phyloP scores from a whole-genome alignment of 2,329 filamentous ascomycete genomes.

The Sporothrix brasiliensis region DNA sequence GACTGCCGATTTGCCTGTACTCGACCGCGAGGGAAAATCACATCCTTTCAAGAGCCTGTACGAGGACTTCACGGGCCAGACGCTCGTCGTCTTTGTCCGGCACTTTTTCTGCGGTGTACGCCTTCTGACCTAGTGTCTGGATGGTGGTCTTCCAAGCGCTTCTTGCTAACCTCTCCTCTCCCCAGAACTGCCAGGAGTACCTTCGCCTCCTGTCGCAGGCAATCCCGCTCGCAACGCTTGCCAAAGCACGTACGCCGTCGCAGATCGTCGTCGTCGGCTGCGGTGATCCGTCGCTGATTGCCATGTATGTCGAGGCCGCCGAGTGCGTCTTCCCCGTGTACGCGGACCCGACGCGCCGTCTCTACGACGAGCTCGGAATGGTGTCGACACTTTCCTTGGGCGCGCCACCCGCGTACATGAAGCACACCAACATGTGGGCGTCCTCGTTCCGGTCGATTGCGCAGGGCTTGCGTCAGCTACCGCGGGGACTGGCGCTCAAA shows the following conservation, averaged over 20 bases:
- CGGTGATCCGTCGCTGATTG: constrained; percentile 68
- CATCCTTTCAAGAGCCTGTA: constrained; percentile 67
- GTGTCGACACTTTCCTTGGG: constrained; percentile 64
- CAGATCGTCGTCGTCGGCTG: constrained; percentile 73
- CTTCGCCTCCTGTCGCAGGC: constrained; percentile 63
- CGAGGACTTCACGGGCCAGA: constrained; percentile 54
- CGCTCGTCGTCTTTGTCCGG: constrained; percentile 73
- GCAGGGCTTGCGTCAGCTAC: constrained; percentile 63
- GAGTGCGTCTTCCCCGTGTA: constrained; percentile 74
- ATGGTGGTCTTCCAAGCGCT: not conserved
- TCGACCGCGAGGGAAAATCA: constrained; percentile 63
- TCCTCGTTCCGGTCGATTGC: constrained; percentile 56
- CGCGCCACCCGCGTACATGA: constrained; percentile 64
- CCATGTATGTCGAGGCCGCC: constrained; percentile 65
- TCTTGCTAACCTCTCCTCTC: not conserved
- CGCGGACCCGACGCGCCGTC: constrained; percentile 68
- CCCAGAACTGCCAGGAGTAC: constrained; percentile 75
- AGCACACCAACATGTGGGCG: constrained; percentile 53
- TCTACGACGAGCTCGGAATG: constrained; percentile 72
- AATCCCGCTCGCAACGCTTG: constrained; percentile 57
- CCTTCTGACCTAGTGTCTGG: not conserved
- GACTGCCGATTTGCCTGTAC: constrained; percentile 60
- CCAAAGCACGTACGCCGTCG: constrained; percentile 57
- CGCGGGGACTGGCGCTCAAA: constrained; percentile 61
- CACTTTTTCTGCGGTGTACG: constrained; percentile 79